Base-by-base conservation (phyloP, 768 basidiomycete species). In the Podaxis sp. region DNA sequence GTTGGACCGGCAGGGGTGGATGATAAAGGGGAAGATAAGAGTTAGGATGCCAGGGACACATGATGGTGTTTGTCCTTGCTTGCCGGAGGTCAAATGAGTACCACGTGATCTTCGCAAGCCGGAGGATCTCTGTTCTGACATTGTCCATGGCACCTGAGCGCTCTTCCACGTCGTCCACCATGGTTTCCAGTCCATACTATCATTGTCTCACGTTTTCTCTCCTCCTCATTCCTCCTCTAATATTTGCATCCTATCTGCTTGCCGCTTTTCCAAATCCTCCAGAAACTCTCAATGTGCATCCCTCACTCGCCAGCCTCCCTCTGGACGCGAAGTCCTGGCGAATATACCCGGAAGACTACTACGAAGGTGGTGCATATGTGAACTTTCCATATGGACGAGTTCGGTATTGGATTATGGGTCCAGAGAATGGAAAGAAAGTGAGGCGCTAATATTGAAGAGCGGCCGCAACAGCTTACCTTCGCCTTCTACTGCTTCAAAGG, bases 381-480 rank as follows among this genome's bases (percentile, higher is more conserved):
- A 73, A 75, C 0, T 76, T 92, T 54, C 91, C 92, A 1, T 80
- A 81, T 61, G 92, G 92, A 46, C 78, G 80, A 63, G 88, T 87
- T 19, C 81, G 89, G 67, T 93, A 92, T 72, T 93, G 91, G 89
- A 70, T 93, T 44, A 69, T 89, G 30, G 92, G 92, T 2, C 90
- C 90, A 22, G 84, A 85, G 66, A 73, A 82, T 12, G 90, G 90
- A 17, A 78, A 80, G 58, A 87, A 87, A 77, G 89, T 90, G 66
- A 52, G 36, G 42, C 60, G 51, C 56, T 40, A 12, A 26, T 59
- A 17, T 11, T 13, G 19, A 13, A 56, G 13, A 26, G 15, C 30
- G 24, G 44, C 51, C 28, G n/a, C 53, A 28, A 24, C 38, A 8
- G 40, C 38, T 26, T 36, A 52, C 57, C 28, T 30, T 38, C n/a